Conservation (phyloP, 1,139 yeast genomes). For the Arxiozyma bovina region DNA sequence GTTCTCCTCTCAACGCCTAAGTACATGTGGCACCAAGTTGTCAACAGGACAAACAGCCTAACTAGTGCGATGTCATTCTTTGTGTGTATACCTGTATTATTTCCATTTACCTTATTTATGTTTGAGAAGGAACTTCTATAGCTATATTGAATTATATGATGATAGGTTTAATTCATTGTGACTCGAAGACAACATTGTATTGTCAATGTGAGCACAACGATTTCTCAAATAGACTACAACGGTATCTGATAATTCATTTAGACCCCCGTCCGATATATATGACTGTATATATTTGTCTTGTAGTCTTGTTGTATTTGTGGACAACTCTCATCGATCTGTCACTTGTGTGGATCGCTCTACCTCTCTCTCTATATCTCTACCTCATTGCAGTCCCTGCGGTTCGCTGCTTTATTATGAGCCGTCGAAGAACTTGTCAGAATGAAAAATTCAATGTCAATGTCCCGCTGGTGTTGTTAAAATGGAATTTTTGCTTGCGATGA, state of each 20-base stretch:
- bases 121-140: not conserved
- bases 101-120: too few relatives aligned
- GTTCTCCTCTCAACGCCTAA: too few relatives aligned
- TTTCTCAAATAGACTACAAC: slow-evolving; percentile 96
- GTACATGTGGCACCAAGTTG: too few relatives aligned
- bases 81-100: slow-evolving; percentile 10
- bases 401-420: not conserved
- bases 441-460: not conserved
- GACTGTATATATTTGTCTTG: not conserved
- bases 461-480: not conserved
- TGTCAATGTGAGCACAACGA: slow-evolving; percentile 61
- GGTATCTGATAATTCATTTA: slow-evolving; percentile 70
- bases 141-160: slow-evolving; percentile 28
- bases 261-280: not conserved
- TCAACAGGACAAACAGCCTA: too few relatives aligned
- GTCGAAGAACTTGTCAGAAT: not conserved
- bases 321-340: not conserved
- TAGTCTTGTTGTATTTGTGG: not conserved
- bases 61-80: not conserved
- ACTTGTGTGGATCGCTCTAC: too few relatives aligned
- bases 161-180: slow-evolving; percentile 35
- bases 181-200: slow-evolving; percentile 45
- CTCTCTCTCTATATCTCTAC: not conserved
- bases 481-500: not conserved
- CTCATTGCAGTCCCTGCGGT: not conserved